phyloP scores from a whole-genome alignment of 768 basidiomycete species.

The Pleurotus giganteus region DNA sequence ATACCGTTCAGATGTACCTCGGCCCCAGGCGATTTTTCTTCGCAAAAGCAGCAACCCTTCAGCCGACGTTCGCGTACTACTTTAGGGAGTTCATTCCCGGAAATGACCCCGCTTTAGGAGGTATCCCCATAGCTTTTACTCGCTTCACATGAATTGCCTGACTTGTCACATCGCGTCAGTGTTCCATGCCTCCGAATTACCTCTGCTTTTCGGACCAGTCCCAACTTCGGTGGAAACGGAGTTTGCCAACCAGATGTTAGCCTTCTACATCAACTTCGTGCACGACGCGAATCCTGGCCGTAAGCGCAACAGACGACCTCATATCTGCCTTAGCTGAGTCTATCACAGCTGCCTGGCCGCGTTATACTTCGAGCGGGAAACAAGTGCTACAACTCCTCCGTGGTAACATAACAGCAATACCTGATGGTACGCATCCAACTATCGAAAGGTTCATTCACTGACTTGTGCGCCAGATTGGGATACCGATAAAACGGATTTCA shows the following conservation, averaged over 20 bases:
- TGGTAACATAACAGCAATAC: conserved; percentile 50
- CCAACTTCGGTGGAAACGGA: conserved; percentile 39
- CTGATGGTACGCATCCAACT: conserved; percentile 40
- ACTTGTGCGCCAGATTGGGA: not conserved
- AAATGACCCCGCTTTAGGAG: conserved; percentile 43
- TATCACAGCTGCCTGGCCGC: conserved; percentile 45
- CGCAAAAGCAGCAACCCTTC: conserved; percentile 41
- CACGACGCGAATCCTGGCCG: conserved; percentile 55
- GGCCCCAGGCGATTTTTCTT: conserved; percentile 49
- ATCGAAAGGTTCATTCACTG: not conserved
- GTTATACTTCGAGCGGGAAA: conserved; percentile 30
- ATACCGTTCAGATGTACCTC: conserved; percentile 57
- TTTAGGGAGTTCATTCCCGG: conserved; percentile 61
- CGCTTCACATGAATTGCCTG: not conserved
- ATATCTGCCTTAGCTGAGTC: not conserved
- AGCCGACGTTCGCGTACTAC: conserved; percentile 52
- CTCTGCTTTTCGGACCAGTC: conserved; percentile 46
- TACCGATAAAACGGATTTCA: conserved; percentile 38
- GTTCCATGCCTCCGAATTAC: conserved; percentile 47
- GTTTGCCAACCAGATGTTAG: conserved; percentile 46
- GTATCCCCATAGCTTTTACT: conserved; percentile 23
- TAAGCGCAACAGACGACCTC: conserved; percentile 24
- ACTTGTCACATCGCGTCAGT: conserved; percentile 27
- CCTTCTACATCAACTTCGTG: conserved; percentile 57
- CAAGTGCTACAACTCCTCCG: conserved; percentile 49